phyloP scores from a whole-genome alignment of 2,329 filamentous ascomycete genomes.

The Alternaria rosae region DNA sequence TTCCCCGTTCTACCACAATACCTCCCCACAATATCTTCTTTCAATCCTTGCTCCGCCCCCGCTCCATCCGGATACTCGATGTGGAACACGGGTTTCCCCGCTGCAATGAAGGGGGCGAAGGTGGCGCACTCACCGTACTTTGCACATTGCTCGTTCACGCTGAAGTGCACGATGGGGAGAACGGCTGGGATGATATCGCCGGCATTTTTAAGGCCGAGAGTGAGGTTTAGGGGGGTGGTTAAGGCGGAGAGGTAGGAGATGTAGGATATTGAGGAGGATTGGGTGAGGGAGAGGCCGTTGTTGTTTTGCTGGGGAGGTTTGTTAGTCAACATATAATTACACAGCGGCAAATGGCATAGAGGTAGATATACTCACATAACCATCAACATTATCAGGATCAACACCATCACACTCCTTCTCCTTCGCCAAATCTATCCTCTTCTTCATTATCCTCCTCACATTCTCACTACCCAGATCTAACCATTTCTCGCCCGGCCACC shows the following conservation, averaged over 20 bases:
- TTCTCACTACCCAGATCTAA: slow-evolving; percentile 64
- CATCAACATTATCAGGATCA: slow-evolving; percentile 76
- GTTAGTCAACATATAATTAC: background rate
- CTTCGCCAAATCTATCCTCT: slow-evolving; percentile 65
- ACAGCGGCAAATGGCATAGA: background rate
- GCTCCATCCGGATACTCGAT: slow-evolving; percentile 72
- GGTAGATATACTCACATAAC: slow-evolving; percentile 57
- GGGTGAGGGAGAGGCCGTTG: slow-evolving; percentile 67
- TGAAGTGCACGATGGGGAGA: slow-evolving; percentile 65
- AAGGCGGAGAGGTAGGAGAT: slow-evolving; percentile 66
- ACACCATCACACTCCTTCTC: slow-evolving; percentile 72
- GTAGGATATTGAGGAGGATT: slow-evolving; percentile 64
- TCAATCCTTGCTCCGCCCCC: slow-evolving; percentile 36
- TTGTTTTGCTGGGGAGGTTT: slow-evolving; percentile 57
- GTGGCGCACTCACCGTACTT: slow-evolving; percentile 66
- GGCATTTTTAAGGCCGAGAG: slow-evolving; percentile 74
- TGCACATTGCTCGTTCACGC: slow-evolving; percentile 74
- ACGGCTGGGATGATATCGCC: slow-evolving; percentile 64
- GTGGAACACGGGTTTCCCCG: slow-evolving; percentile 73
- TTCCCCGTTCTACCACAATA: slow-evolving; percentile 52
- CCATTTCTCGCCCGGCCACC: slow-evolving; percentile 74
- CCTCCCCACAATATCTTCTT: slow-evolving; percentile 40
- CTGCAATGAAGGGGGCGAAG: slow-evolving; percentile 65
- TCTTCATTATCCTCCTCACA: slow-evolving; percentile 70
- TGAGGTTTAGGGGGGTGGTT: slow-evolving; percentile 63